A percentile compares a stretch with the other conserved stretches of the same genome.
Conservation (phyloP, 2,329 filamentous ascomycete species). For the Scedosporium aurantiacum region DNA sequence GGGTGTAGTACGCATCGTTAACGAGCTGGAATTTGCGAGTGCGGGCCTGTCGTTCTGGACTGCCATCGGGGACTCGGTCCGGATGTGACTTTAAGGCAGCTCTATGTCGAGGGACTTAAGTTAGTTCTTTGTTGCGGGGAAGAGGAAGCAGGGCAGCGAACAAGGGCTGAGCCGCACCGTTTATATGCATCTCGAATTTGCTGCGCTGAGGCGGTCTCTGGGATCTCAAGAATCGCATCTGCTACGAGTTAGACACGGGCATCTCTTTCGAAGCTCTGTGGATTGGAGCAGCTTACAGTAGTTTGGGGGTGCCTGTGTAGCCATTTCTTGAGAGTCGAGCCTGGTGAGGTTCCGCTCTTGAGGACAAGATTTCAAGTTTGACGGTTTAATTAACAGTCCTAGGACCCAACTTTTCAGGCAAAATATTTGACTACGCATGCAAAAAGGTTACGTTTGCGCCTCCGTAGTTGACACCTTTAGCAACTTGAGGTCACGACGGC, state of each 20-base stretch:
- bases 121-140: background rate
- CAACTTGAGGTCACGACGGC: background rate
- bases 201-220: conserved; percentile 62
- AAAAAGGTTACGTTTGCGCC: background rate
- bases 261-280: conserved; percentile 5
- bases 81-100: conserved; percentile 88
- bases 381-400: background rate
- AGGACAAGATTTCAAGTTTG: background rate
- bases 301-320: conserved; percentile 36
- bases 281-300: conserved; percentile 37
- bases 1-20: conserved; percentile 86
- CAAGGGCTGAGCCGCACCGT: conserved; percentile 36
- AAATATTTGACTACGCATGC: background rate
- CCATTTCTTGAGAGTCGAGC: conserved; percentile 16
- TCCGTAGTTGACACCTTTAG: background rate
- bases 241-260: conserved; percentile 6
- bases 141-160: background rate
- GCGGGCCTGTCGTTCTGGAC: conserved; percentile 68
- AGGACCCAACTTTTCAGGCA: background rate
- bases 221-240: conserved; percentile 67
- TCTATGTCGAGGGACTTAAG: conserved; percentile 28
- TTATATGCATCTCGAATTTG: conserved; percentile 95
- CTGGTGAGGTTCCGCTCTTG: background rate
- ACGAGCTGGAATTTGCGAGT: conserved; percentile 86
- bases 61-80: conserved; percentile 74